Conservation (phyloP, 371 early-diverging fungal genomes). For the Haplosporangium sp. region DNA sequence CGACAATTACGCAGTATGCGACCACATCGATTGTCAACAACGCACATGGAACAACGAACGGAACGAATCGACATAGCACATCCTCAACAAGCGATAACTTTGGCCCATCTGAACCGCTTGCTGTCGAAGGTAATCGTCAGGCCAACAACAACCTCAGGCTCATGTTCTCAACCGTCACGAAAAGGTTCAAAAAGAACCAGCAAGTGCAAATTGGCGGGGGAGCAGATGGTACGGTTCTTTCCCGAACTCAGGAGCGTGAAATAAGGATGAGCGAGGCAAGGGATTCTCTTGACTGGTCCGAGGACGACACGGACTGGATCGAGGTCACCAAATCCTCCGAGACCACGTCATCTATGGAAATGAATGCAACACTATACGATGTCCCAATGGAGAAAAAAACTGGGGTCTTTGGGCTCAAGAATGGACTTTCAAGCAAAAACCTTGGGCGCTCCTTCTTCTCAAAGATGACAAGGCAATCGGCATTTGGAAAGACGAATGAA, state of each 20-base stretch:
- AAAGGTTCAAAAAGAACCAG: conserved; percentile 60
- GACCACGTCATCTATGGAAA: conserved; percentile 40
- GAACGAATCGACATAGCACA: conserved; percentile 21
- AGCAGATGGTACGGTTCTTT: conserved; percentile 26
- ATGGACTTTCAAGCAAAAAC: conserved; percentile 31
- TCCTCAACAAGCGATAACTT: conserved; percentile 7
- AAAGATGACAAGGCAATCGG: conserved; percentile 40
- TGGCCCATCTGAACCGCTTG: conserved; percentile 27
- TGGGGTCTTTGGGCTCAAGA: conserved; percentile 22
- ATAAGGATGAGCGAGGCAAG: conserved; percentile 35
- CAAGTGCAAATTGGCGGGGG: conserved; percentile 34
- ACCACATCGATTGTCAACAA: conserved; percentile 45
- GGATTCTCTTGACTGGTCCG: conserved; percentile 43
- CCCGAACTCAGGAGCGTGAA: conserved; percentile 50
- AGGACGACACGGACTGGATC: conserved; percentile 54
- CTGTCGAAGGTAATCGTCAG: conserved; percentile 34
- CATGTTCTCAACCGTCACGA: conserved; percentile 65
- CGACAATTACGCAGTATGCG: conserved; percentile 45
- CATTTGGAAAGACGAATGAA: conserved; percentile 29
- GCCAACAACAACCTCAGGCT: conserved; percentile 55
- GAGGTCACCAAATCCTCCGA: conserved; percentile 49
- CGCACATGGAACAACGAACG: conserved; percentile 27
- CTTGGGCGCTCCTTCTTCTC: conserved; percentile 42
- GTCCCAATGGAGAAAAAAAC: conserved; percentile 39
- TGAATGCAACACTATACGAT: conserved; percentile 40